These are phyloP conservation scores for Piper longum DNA, from an alignment of 164 flowering plant genomes.

Conservation along the genomic window DNA sequence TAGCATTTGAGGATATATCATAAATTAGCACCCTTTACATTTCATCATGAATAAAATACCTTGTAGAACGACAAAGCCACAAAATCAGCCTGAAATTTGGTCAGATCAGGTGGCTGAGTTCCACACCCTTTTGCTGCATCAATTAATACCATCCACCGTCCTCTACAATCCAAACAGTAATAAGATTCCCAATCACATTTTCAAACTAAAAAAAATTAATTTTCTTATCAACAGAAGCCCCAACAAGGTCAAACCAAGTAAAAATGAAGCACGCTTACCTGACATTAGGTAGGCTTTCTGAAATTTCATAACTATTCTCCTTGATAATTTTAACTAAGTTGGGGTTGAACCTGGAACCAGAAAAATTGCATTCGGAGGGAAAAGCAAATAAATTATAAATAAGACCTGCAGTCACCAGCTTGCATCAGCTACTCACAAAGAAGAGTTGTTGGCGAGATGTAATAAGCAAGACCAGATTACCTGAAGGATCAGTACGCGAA, in stretches of 20 bases:
- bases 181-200: too few relatives aligned
- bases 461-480: not conserved
- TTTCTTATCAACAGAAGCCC: not conserved
- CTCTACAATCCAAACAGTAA: slow-evolving; percentile 25
- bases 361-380: slow-evolving; percentile 97
- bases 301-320: slow-evolving; percentile 28
- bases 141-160: slow-evolving; percentile 76
- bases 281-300: slow-evolving; percentile 29
- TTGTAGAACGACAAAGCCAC: slow-evolving; percentile 85
- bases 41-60: slow-evolving; percentile 22
- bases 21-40: too few relatives aligned
- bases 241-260: not conserved
- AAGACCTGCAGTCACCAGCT: slow-evolving; percentile 33
- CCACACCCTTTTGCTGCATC: slow-evolving; percentile 99
- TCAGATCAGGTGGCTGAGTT: slow-evolving; percentile 71
- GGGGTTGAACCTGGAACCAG: slow-evolving; percentile 66
- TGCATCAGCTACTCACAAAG: not conserved
- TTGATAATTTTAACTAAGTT: slow-evolving; percentile 58
- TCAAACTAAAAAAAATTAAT: not conserved
- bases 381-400: slow-evolving; percentile 77
- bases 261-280: slow-evolving; percentile 20
- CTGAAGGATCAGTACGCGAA: slow-evolving; percentile 19
- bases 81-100: slow-evolving; percentile 75
- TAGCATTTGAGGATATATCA: not conserved
- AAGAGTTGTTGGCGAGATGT: not conserved